Conservation (phyloP, 1,284 basidiomycete genomes). For the Pyrrhoderma noxium region DNA sequence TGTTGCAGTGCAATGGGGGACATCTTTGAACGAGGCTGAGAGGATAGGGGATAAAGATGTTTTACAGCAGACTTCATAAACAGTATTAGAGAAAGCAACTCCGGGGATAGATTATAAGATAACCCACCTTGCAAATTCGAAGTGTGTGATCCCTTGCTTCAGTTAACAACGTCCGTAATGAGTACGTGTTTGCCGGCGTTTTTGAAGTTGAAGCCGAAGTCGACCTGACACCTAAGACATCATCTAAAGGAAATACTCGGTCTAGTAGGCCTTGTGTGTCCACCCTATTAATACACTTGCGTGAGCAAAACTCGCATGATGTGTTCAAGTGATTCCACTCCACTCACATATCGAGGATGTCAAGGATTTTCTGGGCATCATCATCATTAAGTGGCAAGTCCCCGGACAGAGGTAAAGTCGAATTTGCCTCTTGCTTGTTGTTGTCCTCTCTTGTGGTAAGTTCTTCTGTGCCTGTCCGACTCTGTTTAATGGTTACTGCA, state of each 20-base stretch:
- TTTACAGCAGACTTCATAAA: slow-evolving; percentile 49
- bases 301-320: slow-evolving; percentile 8
- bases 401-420: slow-evolving; percentile 27
- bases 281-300: slow-evolving; percentile 33
- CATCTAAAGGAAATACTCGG: slow-evolving; percentile 59
- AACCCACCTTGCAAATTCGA: slow-evolving; percentile 42
- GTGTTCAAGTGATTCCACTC: slow-evolving; percentile 9
- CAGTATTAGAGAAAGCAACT: slow-evolving; percentile 18
- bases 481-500: slow-evolving; percentile 41
- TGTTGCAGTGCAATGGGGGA: slow-evolving; percentile 61
- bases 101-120: slow-evolving; percentile 3
- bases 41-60: slow-evolving; percentile 58
- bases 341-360: slow-evolving; percentile 68
- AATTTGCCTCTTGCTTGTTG: slow-evolving; percentile 22
- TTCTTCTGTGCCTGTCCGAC: slow-evolving; percentile 32
- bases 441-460: slow-evolving; percentile 26
- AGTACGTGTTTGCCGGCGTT: slow-evolving; percentile 34
- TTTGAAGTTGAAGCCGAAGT: slow-evolving; percentile 30
- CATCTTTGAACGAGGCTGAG: slow-evolving; percentile 51
- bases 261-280: slow-evolving; percentile 73
- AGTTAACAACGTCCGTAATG: slow-evolving; percentile 56
- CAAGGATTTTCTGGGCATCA: slow-evolving; percentile 59
- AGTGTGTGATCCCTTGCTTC: slow-evolving; percentile 47
- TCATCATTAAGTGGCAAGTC: slow-evolving; percentile 41
- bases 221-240: slow-evolving; percentile 18